Evolutionary conservation across 129 eudicot genomes (phyloP), one percentile per base, ranked within the genome.

Genomic region (Saposhnikovia divaricata): DNA sequence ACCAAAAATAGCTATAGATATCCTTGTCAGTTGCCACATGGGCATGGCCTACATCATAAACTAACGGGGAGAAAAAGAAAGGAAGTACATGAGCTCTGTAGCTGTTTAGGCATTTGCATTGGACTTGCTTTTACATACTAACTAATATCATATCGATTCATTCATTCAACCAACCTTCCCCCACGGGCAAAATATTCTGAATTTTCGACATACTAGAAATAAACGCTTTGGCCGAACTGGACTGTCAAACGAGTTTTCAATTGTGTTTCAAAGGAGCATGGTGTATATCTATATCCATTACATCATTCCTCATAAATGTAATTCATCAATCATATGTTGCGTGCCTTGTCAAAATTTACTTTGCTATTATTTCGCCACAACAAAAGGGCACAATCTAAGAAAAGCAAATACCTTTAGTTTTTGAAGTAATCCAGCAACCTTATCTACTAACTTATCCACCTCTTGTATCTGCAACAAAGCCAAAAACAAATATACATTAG

Each of bases 381-480:
- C 50, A 39, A 55, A 38, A 77, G 48, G 80, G 42, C 6, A 37
- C 10, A 77, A 34, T 21, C 51, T 40, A 23, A 1, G 11, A 40
- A 45, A 28, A 37, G 15, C 48, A 47, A 78, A 78, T 85, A 92
- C 97, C 97, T 92, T 89, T 13, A 92, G 90, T 74, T 89, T 92
- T 72, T 77, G 74, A 69, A 89, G 84, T 77, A 92, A 85, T 45
- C 25, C 87, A 6, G 97, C 77, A 77, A 92, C 86, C 85, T 92
- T 92, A 75, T 92, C 97, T 46, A 92, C 94, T 81, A 88, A 91
- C 42, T 87, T 92, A 79, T 92, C 94, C 44, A 88, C 85, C 76
- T 92, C 97, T 85, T 92, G 92, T 84, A 92, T 88, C 97, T 92
- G 81, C 72, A 75, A 83, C 48, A 69, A 48, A 38, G 31, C 78